Percentiles rank a stretch among this genome's conserved stretches.
Evolutionary conservation across 2,329 filamentous ascomycete genomes (phyloP).

Genomic region (Lachnellula arida): DNA sequence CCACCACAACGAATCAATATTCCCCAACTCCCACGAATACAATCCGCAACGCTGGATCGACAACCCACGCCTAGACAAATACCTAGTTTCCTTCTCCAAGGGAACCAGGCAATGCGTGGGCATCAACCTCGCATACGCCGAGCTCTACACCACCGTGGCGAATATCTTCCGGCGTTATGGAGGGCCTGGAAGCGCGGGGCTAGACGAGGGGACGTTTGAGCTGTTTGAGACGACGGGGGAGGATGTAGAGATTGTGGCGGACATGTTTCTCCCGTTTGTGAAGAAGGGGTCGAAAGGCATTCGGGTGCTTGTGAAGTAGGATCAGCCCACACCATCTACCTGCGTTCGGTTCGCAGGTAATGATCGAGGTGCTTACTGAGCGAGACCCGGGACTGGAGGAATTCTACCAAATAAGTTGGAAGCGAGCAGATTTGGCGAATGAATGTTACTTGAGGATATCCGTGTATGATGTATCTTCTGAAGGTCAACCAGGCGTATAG

Average conservation of each 20-base stretch:
- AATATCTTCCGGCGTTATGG: conserved; percentile 17
- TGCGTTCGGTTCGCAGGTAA: too few relatives aligned
- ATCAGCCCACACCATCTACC: too few relatives aligned
- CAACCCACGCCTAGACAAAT: conserved; percentile 30
- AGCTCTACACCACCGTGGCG: conserved; percentile 12
- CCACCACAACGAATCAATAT: conserved; percentile 37
- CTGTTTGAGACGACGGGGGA: conserved; percentile 25
- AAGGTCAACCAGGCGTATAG: too few relatives aligned
- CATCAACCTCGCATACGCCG: conserved; percentile 18
- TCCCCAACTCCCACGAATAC: conserved; percentile 35
- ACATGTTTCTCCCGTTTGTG: conserved; percentile 10
- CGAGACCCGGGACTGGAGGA: too few relatives aligned
- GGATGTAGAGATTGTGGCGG: conserved; percentile 18
- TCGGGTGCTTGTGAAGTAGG: not conserved
- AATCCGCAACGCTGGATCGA: conserved; percentile 39
- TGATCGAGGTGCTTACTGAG: too few relatives aligned
- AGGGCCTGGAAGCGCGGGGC: conserved; percentile 3
- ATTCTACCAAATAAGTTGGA: too few relatives aligned
- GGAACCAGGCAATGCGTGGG: conserved; percentile 40
- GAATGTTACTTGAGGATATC: too few relatives aligned
- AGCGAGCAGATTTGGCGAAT: too few relatives aligned
- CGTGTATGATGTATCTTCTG: too few relatives aligned
- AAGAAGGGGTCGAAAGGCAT: conserved; percentile 9
- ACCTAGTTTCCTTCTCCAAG: conserved; percentile 39
- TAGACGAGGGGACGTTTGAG: conserved; percentile 16